Percentiles rank a stretch among this genome's conserved stretches.
Conservation (phyloP, 805 yeast genomes). For the Lachancea sp. region DNA sequence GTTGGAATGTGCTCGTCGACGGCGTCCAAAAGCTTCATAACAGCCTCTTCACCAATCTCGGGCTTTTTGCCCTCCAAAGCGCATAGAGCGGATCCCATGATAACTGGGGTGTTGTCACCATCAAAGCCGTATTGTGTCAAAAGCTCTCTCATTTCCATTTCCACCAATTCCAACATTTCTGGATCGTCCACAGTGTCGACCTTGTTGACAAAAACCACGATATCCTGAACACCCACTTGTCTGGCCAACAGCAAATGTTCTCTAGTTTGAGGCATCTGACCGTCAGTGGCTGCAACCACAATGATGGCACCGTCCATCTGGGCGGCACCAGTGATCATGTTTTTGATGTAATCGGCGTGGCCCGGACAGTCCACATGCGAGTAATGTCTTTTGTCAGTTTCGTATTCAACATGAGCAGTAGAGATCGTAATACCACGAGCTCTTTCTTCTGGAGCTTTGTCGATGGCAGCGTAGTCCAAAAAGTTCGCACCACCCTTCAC, state of each 20-base stretch:
- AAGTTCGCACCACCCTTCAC: conserved; percentile 86
- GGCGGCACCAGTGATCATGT: conserved; percentile 99
- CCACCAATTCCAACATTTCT: conserved; percentile 98
- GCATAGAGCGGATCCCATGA: conserved; percentile 97
- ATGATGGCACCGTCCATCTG: conserved; percentile 99
- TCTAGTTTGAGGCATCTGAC: conserved; percentile 99
- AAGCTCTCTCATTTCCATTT: conserved; percentile 99
- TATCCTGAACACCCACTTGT: conserved; percentile 97
- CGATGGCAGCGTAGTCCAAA: conserved; percentile 88
- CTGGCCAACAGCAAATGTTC: conserved; percentile 97
- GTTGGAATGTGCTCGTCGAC: conserved; percentile 95
- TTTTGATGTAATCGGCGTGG: conserved; percentile 97
- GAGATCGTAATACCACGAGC: conserved; percentile 99
- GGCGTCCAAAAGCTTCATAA: conserved; percentile 77
- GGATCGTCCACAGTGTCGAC: conserved; percentile 97
- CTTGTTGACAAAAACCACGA: conserved; percentile 97
- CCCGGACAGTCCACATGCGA: conserved; percentile 99
- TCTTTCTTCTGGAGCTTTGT: conserved; percentile 98
- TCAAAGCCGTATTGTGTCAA: conserved; percentile 88
- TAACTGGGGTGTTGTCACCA: conserved; percentile 95
- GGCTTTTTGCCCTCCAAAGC: conserved; percentile 85
- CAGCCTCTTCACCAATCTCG: conserved; percentile 86
- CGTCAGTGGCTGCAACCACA: conserved; percentile 98
- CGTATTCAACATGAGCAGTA: conserved; percentile 96
- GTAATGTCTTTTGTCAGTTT: conserved; percentile 89